A percentile compares a stretch with the other conserved stretches of the same genome.
Conservation (phyloP, 2,329 filamentous ascomycete genomes). For the Setomelanomma holmii region DNA sequence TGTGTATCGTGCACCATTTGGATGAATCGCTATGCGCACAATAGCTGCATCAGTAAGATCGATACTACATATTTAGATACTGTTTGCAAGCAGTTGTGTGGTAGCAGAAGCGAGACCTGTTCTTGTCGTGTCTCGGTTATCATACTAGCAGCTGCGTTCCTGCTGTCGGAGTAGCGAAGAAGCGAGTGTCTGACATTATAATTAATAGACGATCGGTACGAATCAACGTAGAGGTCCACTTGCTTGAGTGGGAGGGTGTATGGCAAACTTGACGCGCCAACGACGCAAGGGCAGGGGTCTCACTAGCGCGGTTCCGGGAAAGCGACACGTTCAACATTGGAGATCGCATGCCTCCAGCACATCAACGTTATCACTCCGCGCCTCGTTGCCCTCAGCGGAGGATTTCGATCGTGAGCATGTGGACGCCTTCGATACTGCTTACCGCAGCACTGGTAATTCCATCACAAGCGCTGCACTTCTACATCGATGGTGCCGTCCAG, state of each 20-base stretch:
- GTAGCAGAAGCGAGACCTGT: no score
- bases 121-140: no score
- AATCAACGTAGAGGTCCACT: background rate
- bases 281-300: conserved; percentile 22
- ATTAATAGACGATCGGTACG: no score
- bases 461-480: conserved; percentile 91
- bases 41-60: no score
- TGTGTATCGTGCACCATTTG: no score
- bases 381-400: conserved; percentile 28
- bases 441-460: conserved; percentile 66
- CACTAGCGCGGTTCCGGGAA: conserved; percentile 19
- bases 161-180: no score
- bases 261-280: conserved; percentile 12
- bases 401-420: conserved; percentile 33
- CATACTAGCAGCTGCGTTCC: no score
- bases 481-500: conserved; percentile 81
- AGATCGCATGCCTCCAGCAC: conserved; percentile 29
- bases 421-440: conserved; percentile 64
- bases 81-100: no score
- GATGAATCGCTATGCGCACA: no score
- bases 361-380: conserved; percentile 26
- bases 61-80: no score
- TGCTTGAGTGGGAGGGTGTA: background rate
- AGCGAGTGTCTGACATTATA: no score
- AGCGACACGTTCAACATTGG: conserved; percentile 33